phyloP scores from a whole-genome alignment of 306 rosid genomes.

The Neltuma alba region DNA sequence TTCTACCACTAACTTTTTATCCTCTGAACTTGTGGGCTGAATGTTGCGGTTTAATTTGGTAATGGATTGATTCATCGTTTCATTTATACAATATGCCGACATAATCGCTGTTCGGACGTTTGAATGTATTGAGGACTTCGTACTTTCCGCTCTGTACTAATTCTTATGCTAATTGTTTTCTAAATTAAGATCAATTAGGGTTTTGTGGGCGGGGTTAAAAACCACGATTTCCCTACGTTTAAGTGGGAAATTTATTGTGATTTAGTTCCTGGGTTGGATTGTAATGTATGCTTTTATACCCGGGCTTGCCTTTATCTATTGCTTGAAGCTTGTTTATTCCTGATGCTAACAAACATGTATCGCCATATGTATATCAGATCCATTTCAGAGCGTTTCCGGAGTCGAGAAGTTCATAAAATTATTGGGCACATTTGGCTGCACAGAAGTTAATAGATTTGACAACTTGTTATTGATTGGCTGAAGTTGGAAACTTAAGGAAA shows the following conservation, averaged over 20 bases:
- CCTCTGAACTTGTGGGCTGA: neutral
- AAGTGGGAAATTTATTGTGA: neutral
- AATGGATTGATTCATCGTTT: neutral
- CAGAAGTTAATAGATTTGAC: conserved; percentile 34
- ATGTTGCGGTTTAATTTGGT: conserved; percentile 20
- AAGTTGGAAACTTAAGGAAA: conserved; percentile 14
- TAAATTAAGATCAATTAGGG: conserved; percentile 38
- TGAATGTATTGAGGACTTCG: neutral
- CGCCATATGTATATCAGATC: conserved; percentile 43
- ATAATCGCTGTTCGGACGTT: neutral
- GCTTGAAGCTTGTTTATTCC: neutral
- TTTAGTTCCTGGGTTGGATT: conserved; percentile 18
- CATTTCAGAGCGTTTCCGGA: conserved; percentile 37
- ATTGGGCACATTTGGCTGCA: conserved; percentile 38
- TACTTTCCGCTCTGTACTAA: neutral
- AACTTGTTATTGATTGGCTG: conserved; percentile 29
- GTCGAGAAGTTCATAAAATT: conserved; percentile 34
- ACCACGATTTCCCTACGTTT: neutral
- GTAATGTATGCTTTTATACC: neutral
- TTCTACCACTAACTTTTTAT: conserved; percentile 10
- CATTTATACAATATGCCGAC: neutral
- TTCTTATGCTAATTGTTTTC: conserved; percentile 2
- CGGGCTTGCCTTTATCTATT: neutral
- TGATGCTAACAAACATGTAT: conserved; percentile 3
- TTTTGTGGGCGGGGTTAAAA: conserved; percentile 6